A percentile compares a stretch with the other conserved stretches of the same genome.
Conservation (phyloP, 2,329 filamentous ascomycete genomes). For the Arachnopeziza araneosa region DNA sequence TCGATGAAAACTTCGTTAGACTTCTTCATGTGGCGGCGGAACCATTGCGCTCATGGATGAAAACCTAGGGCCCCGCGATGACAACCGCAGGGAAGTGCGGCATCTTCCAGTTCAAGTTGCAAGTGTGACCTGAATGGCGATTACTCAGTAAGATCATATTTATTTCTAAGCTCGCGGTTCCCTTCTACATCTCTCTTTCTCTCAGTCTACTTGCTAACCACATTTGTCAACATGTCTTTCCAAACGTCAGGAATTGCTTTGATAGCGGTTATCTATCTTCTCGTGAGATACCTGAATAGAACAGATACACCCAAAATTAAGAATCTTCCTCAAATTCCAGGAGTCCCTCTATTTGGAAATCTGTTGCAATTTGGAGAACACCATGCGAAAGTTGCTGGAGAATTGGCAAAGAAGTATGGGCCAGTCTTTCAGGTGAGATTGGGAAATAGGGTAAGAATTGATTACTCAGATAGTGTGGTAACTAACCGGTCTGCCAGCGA, state of each 20-base stretch:
- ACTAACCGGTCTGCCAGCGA: conserved; percentile 37
- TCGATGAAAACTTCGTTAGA: background rate
- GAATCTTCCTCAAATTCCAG: conserved; percentile 54
- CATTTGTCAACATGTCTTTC: conserved; percentile 12
- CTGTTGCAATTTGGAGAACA: conserved; percentile 53
- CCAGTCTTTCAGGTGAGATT: conserved; percentile 62
- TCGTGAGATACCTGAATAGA: conserved; percentile 32
- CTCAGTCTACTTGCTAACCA: background rate
- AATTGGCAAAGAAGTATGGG: conserved; percentile 56
- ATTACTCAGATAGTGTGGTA: background rate
- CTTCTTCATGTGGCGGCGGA: background rate
- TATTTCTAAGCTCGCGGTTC: background rate
- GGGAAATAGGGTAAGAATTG: conserved; percentile 53
- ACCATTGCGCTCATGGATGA: background rate
- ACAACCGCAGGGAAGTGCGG: background rate
- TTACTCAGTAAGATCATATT: background rate
- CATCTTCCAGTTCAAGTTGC: background rate
- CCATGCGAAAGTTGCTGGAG: conserved; percentile 48
- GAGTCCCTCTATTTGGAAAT: conserved; percentile 58
- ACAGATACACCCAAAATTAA: conserved; percentile 58
- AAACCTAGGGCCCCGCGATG: background rate
- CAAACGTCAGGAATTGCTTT: conserved; percentile 23
- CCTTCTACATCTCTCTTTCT: background rate
- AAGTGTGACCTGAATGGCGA: background rate
- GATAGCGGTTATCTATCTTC: conserved; percentile 22